Conservation (phyloP, 1,139 yeast genomes). For the Geotrichum macrosporum region DNA sequence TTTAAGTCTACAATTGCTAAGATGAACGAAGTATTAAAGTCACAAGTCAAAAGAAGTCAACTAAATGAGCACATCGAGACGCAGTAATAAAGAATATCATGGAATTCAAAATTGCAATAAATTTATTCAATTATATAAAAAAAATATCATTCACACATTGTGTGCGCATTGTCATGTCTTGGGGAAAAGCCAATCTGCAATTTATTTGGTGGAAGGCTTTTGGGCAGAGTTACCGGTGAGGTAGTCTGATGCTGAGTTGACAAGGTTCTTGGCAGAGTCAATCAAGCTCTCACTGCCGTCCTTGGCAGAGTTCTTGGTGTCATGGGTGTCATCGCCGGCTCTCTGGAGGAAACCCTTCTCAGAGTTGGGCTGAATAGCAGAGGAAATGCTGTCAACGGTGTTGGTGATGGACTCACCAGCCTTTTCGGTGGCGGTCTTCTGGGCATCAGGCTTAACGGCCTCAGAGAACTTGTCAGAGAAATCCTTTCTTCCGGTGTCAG, state of each 20-base stretch:
- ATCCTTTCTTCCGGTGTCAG: constrained; percentile 61
- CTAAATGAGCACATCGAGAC: too few species aligned
- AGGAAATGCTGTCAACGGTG: constrained; percentile 59
- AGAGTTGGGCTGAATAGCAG: constrained; percentile 54
- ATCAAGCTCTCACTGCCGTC: constrained; percentile 16
- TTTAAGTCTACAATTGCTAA: too few species aligned
- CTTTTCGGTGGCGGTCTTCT: constrained; percentile 60
- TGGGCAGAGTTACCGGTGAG: constrained; percentile 19
- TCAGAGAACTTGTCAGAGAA: constrained; percentile 66
- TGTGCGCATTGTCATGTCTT: too few species aligned
- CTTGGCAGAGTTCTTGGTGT: constrained; percentile 11
- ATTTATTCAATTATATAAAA: neutral
- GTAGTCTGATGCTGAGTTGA: constrained; percentile 21
- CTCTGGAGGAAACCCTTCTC: constrained; percentile 68
- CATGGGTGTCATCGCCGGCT: constrained; percentile 48
- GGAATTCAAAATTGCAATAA: too few species aligned
- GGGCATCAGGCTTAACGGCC: constrained; percentile 64
- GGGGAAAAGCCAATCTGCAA: too few species aligned
- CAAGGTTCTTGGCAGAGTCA: constrained; percentile 21
- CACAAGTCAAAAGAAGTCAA: too few species aligned
- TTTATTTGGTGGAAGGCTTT: constrained; percentile 17
- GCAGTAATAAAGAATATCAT: too few species aligned
- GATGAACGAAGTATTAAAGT: too few species aligned
- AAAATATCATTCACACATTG: neutral
- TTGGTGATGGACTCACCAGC: constrained; percentile 70